Evolutionary conservation across 768 basidiomycete species (phyloP), one percentile per base, ranked within the genome.

Genomic region (Tephrocybe sp.): DNA sequence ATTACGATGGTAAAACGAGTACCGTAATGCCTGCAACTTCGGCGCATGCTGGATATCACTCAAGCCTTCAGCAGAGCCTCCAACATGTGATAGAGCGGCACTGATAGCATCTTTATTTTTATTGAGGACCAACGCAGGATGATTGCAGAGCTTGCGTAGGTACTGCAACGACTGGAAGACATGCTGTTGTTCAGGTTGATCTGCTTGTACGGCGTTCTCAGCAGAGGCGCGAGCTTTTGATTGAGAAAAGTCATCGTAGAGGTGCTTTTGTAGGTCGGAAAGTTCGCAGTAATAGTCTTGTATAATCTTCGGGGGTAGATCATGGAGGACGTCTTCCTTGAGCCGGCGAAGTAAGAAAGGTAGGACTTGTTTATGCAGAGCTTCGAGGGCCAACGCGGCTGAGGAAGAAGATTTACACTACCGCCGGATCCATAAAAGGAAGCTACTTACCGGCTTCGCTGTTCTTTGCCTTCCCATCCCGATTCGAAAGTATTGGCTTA

Each of bases 271-370:
- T 16, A 98, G 70, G 0, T 93, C 90, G 0, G 96, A 98, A 3
- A 99, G 79, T 64, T 98, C 96, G 74, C 95, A 98, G 63, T 98
- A 95, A 66, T 98, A 98, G 66, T 99, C 97, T 68, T 99, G 97
- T 51, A 99, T 98, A 67, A 99, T 99, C 73, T 99, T 98, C 3
- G 97, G 97, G 1, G 97, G 97, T 2, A 99, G 75, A 64, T 99
- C 97, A 54, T 92, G 72, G 50, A 99, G 73, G 23, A 99, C 97
- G 62, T 99, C 94, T 70, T 99, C 97, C 66, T 99, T 99, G 65
- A 99, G 72, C 19, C 97, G 87, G 36, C 97, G 91, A 13, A 99
- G 77, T 36, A 99, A 73, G 80, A 99, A 99, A 1, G 97, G 97
- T n/a, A 99, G 71, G 20, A 98, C 96, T 77, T 99, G 97, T 69